Evolutionary conservation across 2,329 filamentous ascomycete genomes (phyloP), one percentile per base, ranked within the genome.

Genomic region (Verticillium klebahnii): DNA sequence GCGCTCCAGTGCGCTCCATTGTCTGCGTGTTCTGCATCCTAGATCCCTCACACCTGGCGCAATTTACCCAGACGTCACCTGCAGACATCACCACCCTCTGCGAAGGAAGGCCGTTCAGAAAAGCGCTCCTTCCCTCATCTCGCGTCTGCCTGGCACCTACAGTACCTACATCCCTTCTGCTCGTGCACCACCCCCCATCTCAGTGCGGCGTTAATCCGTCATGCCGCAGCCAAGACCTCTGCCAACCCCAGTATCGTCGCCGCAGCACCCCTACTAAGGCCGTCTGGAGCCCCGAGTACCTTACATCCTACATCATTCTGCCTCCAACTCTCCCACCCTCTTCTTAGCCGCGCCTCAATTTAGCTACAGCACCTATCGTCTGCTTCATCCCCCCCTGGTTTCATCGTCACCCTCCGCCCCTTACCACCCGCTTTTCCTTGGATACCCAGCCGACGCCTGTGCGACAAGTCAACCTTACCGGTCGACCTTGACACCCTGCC

Each of bases 301-400:
- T 50, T 50, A 50, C 45, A 50, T 50, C 45, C 45, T 50, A 50
- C 45, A 50, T 50, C 45, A 50, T 50, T 50, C 45, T 50, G 45
- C 45, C 45, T 50, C n/a, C 45, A 50, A 50, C 45, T 50, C n/a
- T 50, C 19, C 45, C 45, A 25, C 45, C n/a, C 45, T 23, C n/a
- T 1, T 12, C 45, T 19, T 50, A 50, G 45, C 45, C 45, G 45
- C 45, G 45, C 45, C 45, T 50, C 45, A 23, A 50, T 50, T 50
- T 50, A 50, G 45, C 23, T 58, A 23, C 29, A 29, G 29, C 29
- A 29, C 56, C 36, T 45, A 63, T 54, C 55, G 58, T 36, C 61
- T 56, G 61, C 58, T 59, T 57, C 56, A 58, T n/a, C 31, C 56
- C 34, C 59, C 56, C 60, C 52, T 56, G 58, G 36, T 57, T 57